Conservation (phyloP, 1,284 basidiomycete species). For the Xerocomus cyaneibrunnescens region DNA sequence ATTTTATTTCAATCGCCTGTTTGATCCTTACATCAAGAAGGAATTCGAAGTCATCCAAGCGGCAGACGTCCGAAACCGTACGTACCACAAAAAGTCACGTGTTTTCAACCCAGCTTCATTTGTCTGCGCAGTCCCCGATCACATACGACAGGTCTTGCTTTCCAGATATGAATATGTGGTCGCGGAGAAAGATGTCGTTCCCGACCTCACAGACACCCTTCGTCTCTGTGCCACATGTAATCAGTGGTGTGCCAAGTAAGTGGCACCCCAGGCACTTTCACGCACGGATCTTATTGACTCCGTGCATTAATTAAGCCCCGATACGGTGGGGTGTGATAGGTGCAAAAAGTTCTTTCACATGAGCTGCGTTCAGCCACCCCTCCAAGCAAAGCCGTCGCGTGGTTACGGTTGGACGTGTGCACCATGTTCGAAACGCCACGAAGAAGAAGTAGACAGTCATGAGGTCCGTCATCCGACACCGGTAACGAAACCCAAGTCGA, state of each 20-base stretch:
- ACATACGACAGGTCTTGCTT: slow-evolving; percentile 75
- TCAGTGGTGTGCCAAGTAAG: slow-evolving; percentile 86
- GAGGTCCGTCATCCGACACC: slow-evolving; percentile 58
- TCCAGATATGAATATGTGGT: slow-evolving; percentile 93
- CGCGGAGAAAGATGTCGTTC: slow-evolving; percentile 89
- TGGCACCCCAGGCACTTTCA: slow-evolving; percentile 19
- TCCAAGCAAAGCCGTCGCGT: slow-evolving; percentile 93
- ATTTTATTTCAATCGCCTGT: slow-evolving; percentile 93
- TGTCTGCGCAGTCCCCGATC: slow-evolving; percentile 63
- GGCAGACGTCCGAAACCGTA: slow-evolving; percentile 85
- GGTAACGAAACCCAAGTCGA: slow-evolving; percentile 58
- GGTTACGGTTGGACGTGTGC: slow-evolving; percentile 99
- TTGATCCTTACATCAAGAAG: slow-evolving; percentile 97
- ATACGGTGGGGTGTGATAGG: slow-evolving; percentile 91
- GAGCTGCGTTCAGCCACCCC: slow-evolving; percentile 88
- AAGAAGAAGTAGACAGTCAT: slow-evolving; percentile 82
- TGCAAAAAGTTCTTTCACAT: slow-evolving; percentile 97
- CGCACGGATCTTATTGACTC: slow-evolving; percentile 28
- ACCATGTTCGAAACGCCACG: slow-evolving; percentile 85
- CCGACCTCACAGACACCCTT: slow-evolving; percentile 85
- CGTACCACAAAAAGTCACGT: slow-evolving; percentile 36
- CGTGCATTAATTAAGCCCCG: slow-evolving; percentile 53
- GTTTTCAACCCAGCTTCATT: slow-evolving; percentile 19
- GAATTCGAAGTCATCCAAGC: slow-evolving; percentile 96
- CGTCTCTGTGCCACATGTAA: slow-evolving; percentile 85